Percentiles rank a stretch among this genome's conserved stretches.
Evolutionary conservation across 1,139 yeast species (phyloP).

Genomic region (Tardiomyces depauwii): DNA sequence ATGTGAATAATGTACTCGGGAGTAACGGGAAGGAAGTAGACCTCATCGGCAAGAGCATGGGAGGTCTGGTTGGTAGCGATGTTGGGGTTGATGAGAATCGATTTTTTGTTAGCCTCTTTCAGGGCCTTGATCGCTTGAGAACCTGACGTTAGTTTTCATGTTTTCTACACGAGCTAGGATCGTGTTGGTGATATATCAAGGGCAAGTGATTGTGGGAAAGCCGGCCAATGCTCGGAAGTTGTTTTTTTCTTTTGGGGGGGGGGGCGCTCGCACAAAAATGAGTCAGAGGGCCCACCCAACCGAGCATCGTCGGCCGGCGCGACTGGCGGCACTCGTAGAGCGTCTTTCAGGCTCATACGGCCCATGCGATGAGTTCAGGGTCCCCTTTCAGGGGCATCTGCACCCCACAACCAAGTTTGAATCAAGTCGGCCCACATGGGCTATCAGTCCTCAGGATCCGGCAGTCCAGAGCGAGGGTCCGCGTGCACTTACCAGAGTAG

Average conservation of each 20-base stretch:
- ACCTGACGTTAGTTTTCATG: background rate
- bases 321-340: too few relatives aligned
- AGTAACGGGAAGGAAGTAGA: conserved; percentile 92
- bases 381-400: background rate
- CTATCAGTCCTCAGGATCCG: background rate
- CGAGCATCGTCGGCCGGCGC: background rate
- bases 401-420: background rate
- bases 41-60: conserved; percentile 94
- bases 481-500: conserved; percentile 52
- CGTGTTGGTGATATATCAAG: too few relatives aligned
- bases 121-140: conserved; percentile 96
- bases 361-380: too few relatives aligned
- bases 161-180: too few relatives aligned
- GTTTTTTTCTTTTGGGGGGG: too few relatives aligned
- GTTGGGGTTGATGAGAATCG: conserved; percentile 89
- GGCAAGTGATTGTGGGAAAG: too few relatives aligned
- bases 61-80: conserved; percentile 99
- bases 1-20: conserved; percentile 91
- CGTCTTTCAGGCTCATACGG: too few relatives aligned
- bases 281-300: background rate
- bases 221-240: too few relatives aligned
- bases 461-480: background rate
- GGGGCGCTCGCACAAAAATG: too few relatives aligned
- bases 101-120: conserved; percentile 75
- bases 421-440: background rate